Evolutionary conservation across 1,284 basidiomycete genomes (phyloP).

Genomic region (Boletellus deceptivus): DNA sequence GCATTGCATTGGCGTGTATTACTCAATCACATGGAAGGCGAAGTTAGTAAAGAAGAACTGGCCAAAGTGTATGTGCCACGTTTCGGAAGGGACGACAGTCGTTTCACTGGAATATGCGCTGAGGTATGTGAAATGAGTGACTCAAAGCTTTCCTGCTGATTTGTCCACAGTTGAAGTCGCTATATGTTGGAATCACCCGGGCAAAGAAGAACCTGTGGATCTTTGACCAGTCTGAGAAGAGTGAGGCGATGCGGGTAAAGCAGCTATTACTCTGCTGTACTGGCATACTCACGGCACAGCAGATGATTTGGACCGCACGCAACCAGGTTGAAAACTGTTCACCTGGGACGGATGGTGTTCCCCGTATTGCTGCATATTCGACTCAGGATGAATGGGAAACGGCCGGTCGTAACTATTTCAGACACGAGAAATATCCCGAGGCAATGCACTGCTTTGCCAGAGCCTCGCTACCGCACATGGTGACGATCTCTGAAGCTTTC

Average conservation of each 20-base stretch:
- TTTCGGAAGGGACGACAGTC: conserved; percentile 46
- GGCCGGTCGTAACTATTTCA: conserved; percentile 53
- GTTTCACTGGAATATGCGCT: conserved; percentile 56
- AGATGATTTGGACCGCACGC: conserved; percentile 50
- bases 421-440: conserved; percentile 52
- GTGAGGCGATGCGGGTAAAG: conserved; percentile 57
- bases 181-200: conserved; percentile 71
- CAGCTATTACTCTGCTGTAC: neutral
- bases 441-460: conserved; percentile 62
- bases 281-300: neutral
- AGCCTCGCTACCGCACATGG: conserved; percentile 45
- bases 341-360: conserved; percentile 41
- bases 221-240: conserved; percentile 55
- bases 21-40: conserved; percentile 41
- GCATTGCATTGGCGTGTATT: conserved; percentile 58
- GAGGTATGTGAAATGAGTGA: conserved; percentile 42
- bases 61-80: conserved; percentile 37
- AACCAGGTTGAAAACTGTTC: conserved; percentile 43
- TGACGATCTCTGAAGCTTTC: conserved; percentile 46
- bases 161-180: conserved; percentile 51
- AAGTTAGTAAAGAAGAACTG: conserved; percentile 11
- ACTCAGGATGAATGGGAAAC: conserved; percentile 53
- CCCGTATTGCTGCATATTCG: conserved; percentile 48
- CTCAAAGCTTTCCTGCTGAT: neutral
- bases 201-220: conserved; percentile 69